These are phyloP conservation scores for Sugiyamaella floridensis DNA, from an alignment of 805 yeast species.

Conservation along the genomic window DNA sequence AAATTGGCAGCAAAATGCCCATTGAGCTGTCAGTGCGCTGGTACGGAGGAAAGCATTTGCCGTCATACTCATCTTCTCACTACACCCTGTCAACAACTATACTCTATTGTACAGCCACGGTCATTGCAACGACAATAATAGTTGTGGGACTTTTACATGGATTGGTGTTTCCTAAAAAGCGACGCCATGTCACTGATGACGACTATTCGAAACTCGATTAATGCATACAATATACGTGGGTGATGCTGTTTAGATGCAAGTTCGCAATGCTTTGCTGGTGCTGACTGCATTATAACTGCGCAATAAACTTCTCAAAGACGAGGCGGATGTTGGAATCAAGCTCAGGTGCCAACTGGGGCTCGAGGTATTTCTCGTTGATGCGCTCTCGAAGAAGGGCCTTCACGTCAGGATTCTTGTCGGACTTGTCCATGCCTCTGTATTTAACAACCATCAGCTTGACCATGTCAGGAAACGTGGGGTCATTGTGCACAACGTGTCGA, in stretches of 20 bases:
- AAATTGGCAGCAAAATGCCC: constrained; percentile 59
- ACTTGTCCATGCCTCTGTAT: constrained; percentile 35
- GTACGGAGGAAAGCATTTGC: constrained; percentile 28
- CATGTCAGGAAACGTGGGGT: constrained; percentile 45
- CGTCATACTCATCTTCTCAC: constrained; percentile 8
- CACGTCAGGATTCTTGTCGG: constrained; percentile 14
- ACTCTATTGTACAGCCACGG: constrained; percentile 18
- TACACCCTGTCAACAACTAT: constrained; percentile 11
- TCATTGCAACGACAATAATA: constrained; percentile 15
- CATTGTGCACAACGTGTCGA: constrained; percentile 41
- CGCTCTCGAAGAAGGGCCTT: constrained; percentile 22
- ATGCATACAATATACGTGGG: background rate
- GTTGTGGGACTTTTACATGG: constrained; percentile 17
- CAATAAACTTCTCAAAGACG: constrained; percentile 4
- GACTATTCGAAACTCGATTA: constrained; percentile 11
- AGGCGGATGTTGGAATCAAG: constrained; percentile 6
- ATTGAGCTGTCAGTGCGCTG: constrained; percentile 54
- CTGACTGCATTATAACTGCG: constrained; percentile 1
- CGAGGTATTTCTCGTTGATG: constrained; percentile 17
- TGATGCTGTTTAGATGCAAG: background rate
- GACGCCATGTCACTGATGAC: background rate
- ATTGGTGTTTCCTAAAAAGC: constrained; percentile 20
- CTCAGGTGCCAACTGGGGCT: background rate
- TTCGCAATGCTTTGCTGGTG: too few relatives aligned
- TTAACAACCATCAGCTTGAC: constrained; percentile 67